Base-by-base conservation (phyloP, 2,329 filamentous ascomycete species). In the Colletotrichum liaoningense region DNA sequence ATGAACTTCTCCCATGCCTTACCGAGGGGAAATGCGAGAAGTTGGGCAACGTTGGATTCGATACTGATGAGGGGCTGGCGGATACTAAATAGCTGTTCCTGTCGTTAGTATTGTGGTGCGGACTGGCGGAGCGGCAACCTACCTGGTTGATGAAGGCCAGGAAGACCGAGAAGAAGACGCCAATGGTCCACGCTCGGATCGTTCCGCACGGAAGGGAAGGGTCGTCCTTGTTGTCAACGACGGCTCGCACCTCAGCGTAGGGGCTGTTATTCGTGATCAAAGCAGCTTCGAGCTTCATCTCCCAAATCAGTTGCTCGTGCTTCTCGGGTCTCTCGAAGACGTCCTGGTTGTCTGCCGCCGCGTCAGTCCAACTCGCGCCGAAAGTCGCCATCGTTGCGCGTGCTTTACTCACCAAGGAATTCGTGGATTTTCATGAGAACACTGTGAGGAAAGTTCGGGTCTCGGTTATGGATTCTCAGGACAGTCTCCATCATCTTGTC, bases 151-250 rank as follows among this genome's bases (percentile, higher is more conserved):
- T 82, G 66, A 87, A 88, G 57, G 86, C 84, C 42, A 89, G 81
- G 30, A 88, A 74, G 35, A 85, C 80, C 9, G 86, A 84, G 72
- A 90, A 90, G 55, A 84, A 75, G n/a, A 88, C 78, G 19, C 88
- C 88, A 38, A 90, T 87, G 22, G 80, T 77, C 88, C 88, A 90
- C 67, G 86, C 86, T 12, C 88, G 86, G 62, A 90, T 84, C 1
- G 89, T 91, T 22, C 88, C 89, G 70, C 84, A 86, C 4, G 88
- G 88, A 5, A 84, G 81, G 4, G 75, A 79, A 1, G 84, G 82
- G 67, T 89, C 85, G 77, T 91, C 89, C 66, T 88, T 87, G 77
- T 90, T 89, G 77, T 87, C 85, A 22, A 89, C 87, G 2, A 89
- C 87, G 46, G 88, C 86, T 63, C 88, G 86, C 30, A 89, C 88